Evolutionary conservation across 306 rosid species (phyloP), one percentile per base, ranked within the genome.

Genomic region (Oemleria cerasiformis): DNA sequence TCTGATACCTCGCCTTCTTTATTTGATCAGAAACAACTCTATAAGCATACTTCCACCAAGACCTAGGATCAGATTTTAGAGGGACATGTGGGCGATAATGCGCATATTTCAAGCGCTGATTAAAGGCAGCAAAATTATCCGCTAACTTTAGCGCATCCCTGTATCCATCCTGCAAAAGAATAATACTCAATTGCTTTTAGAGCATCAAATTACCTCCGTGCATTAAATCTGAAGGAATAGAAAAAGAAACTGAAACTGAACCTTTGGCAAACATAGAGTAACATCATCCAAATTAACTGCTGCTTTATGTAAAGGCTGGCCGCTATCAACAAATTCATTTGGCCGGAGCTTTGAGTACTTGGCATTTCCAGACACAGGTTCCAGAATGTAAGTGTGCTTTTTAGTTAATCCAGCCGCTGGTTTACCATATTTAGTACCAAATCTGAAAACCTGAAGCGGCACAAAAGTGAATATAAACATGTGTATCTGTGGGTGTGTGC

Each of bases 41-140:
- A 75, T 75, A 91, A 70, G 96, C 95, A 83, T 87, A 94, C 79
- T 82, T 89, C 99, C 97, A 94, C 99, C 99, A 94, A 70, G 85
- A 81, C 77, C 83, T 83, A 64, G 95, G 87, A 79, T 91, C 87
- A 71, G 83, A 72, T 80, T 91, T 91, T 67, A 91, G 92, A 0
- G 90, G 56, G 44, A 91, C 88, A 59, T 25, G 86, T 19, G 97
- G 99, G 57, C 92, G 99, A 82, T 75, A 87, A 80, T 94, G 99
- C 70, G 97, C 99, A 82, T 89, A 91, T 79, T 89, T 91, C 57
- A 94, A 83, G 71, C 97, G 96, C 80, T 89, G 91, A 61, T 91
- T 91, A 80, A 94, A 94, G 55, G 99, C 87, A 69, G 95, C 89
- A 84, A 94, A 89, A 82, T 94, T 94, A 82, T 94, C 99, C 48